Evolutionary conservation across 2,329 filamentous ascomycete species (phyloP), one percentile per base, ranked within the genome.

Genomic region (Neoscytalidium dimidiatum): DNA sequence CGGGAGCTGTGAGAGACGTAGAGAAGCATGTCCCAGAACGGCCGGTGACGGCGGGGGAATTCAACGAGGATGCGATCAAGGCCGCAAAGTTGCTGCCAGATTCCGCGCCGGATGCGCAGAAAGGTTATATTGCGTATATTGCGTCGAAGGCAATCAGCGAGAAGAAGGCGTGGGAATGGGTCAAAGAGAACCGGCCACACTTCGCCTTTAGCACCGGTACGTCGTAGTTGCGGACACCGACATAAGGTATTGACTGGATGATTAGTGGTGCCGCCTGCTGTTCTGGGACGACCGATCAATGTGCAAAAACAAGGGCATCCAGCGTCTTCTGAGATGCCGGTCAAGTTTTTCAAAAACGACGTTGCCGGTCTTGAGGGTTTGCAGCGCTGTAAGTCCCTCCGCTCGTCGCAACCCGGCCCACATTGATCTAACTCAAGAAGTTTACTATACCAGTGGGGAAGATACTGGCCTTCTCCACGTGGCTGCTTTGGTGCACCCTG

Each of bases 61-160:
- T 73, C 71, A 77, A 79, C 64, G 67, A 72, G 28, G 68, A 73
- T 14, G 71, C 68, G n/a, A 67, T 74, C 70, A 70, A 58, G 66
- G 67, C 13, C 77, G 72, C 14, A 78, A 70, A 68, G 72, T 68
- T 19, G 70, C 69, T 64, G 71, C 70, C 48, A 72, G 69, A 8
- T 17, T 26, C 3, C 48, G 48, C 5, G 64, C 58, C 60, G 48
- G 61, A 9, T 38, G 64, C 69, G 66, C 64, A 68, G 9, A 73
- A 31, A n/a, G 48, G 48, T 11, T 71, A 69, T 61, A 72, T 69
- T 29, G 73, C 77, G 17, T 82, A 82, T 64, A 69, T 72, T 9
- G 80, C 79, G 3, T 78, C 74, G 48, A 83, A 83, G 65, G 75
- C 73, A 0, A 75, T 80, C 60, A 74, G 70, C 1, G 81, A 83